Percentiles rank a stretch among this genome's conserved stretches.
These are phyloP conservation scores for Citrus trifoliata DNA, from an alignment of 345 rosid genomes.

Conservation along the genomic window DNA sequence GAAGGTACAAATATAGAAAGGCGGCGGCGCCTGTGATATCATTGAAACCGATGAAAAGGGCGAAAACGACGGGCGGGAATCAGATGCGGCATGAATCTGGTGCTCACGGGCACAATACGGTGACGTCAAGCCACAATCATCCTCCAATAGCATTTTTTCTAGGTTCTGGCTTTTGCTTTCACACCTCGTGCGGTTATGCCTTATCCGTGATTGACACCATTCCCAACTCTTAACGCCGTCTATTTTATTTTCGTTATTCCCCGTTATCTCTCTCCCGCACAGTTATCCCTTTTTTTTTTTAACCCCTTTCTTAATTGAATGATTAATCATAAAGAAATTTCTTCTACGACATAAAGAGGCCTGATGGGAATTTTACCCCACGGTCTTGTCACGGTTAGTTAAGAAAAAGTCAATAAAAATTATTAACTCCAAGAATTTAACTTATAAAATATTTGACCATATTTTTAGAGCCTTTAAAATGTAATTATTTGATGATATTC, in stretches of 20 bases:
- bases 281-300: too few relatives aligned
- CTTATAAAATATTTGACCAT: too few relatives aligned
- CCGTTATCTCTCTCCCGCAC: neutral
- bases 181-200: constrained; percentile 5
- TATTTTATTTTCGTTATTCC: neutral
- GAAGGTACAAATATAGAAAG: neutral
- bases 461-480: too few relatives aligned
- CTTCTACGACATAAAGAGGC: too few relatives aligned
- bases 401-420: too few relatives aligned
- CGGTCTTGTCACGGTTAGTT: too few relatives aligned
- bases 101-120: constrained; percentile 23
- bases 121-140: constrained; percentile 22
- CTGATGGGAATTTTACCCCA: too few relatives aligned
- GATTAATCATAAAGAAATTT: neutral
- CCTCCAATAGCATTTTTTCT: neutral
- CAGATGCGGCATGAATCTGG: constrained; percentile 25
- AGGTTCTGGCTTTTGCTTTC: neutral
- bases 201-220: constrained; percentile 14
- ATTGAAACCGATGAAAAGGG: neutral
- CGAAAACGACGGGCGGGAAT: constrained; percentile 13
- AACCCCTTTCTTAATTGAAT: too few relatives aligned
- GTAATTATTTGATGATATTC: too few relatives aligned
- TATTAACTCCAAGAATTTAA: too few relatives aligned
- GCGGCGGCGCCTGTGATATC: neutral
- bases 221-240: constrained; percentile 22